Percentiles rank a stretch among this genome's conserved stretches.
These are phyloP conservation scores for Teratosphaeria epicoccoides DNA, from an alignment of 2,329 filamentous ascomycete genomes.

Conservation along the genomic window DNA sequence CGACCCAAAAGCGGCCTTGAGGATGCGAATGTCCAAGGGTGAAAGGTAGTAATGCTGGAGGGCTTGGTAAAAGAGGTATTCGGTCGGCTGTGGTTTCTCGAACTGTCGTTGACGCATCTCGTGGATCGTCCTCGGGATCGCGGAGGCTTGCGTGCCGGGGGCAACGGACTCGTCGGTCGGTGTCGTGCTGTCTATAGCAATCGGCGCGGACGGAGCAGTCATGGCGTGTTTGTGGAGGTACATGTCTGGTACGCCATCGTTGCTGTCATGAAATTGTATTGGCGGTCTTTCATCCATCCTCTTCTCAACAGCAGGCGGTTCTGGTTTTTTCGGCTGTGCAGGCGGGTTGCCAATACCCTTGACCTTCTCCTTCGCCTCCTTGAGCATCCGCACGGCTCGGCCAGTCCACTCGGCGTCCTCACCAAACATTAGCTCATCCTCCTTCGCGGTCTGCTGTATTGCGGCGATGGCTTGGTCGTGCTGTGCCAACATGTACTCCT, in stretches of 20 bases:
- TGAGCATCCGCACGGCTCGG: slow-evolving; percentile 67
- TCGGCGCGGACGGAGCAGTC: slow-evolving; percentile 7
- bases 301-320: slow-evolving; percentile 23
- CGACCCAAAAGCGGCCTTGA: slow-evolving; percentile 77
- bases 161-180: neutral
- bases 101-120: slow-evolving; percentile 35
- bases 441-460: slow-evolving; percentile 64
- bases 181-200: slow-evolving; percentile 17
- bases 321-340: slow-evolving; percentile 39
- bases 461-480: slow-evolving; percentile 69
- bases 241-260: slow-evolving; percentile 41
- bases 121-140: slow-evolving; percentile 33
- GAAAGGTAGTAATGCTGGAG: slow-evolving; percentile 83
- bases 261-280: slow-evolving; percentile 36
- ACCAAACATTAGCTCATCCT: slow-evolving; percentile 84
- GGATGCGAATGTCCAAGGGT: slow-evolving; percentile 79
- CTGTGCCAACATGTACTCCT: slow-evolving; percentile 74
- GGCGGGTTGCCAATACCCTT: slow-evolving; percentile 57
- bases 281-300: slow-evolving; percentile 31
- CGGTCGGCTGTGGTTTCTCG: slow-evolving; percentile 36
- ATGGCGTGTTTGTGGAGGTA: slow-evolving; percentile 28
- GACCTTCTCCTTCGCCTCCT: slow-evolving; percentile 64
- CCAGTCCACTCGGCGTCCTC: slow-evolving; percentile 89
- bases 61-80: slow-evolving; percentile 82
- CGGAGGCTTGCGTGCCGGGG: neutral